A percentile compares a stretch with the other conserved stretches of the same genome.
These are phyloP conservation scores for Juncus effusus DNA, from an alignment of 176 grass and related monocot species.

Conservation along the genomic window DNA sequence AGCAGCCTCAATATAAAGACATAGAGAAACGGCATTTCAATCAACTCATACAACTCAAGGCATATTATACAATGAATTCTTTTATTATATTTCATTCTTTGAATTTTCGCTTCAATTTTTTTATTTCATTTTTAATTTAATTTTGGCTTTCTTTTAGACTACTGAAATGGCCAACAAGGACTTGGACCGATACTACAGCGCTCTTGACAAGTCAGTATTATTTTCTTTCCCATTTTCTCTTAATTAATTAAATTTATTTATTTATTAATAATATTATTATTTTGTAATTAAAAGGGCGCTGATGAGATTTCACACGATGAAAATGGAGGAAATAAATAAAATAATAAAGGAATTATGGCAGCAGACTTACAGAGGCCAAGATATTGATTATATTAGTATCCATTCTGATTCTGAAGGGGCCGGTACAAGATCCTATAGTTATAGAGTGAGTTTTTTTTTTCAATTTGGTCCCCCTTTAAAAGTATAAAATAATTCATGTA, in stretches of 20 bases:
- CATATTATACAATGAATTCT: conserved; percentile 17
- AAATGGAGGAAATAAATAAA: conserved; percentile 99
- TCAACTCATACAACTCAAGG: conserved; percentile 98
- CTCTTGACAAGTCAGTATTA: conserved; percentile 73
- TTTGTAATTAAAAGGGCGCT: conserved; percentile 61
- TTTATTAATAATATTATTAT: conserved; percentile 4
- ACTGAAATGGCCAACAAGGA: conserved; percentile 99
- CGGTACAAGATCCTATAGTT: conserved; percentile 93
- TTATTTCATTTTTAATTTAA: conserved; percentile 31
- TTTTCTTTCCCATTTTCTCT: not conserved
- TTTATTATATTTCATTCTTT: not conserved
- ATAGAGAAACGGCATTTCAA: conserved; percentile 81
- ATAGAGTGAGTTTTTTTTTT: conserved; percentile 58
- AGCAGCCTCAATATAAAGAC: conserved; percentile 90
- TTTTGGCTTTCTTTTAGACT: conserved; percentile 52
- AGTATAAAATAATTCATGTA: not conserved
- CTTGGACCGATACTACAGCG: conserved; percentile 85
- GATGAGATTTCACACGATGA: conserved; percentile 95
- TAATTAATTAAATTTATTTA: conserved; percentile 7
- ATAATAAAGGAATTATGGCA: conserved; percentile 99
- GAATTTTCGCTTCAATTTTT: not conserved
- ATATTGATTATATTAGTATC: conserved; percentile 96
- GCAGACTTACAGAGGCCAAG: conserved; percentile 94
- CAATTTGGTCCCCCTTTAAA: not conserved
- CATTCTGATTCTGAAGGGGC: conserved; percentile 84